phyloP scores from a whole-genome alignment of 208 protist species.

The Crithidia fasciculata region DNA sequence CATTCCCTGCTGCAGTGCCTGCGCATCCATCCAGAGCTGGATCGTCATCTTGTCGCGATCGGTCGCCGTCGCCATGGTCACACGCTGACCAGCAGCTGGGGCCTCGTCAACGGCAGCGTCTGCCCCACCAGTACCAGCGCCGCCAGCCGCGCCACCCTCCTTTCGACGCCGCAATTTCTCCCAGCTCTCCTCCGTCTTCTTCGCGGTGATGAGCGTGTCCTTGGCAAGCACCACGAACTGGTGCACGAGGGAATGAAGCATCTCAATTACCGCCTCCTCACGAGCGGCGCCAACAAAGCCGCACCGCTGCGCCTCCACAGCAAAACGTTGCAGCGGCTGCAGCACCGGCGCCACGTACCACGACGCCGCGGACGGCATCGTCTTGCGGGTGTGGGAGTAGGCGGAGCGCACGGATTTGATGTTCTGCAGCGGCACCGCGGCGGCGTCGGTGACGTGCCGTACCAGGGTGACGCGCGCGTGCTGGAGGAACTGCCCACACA shows the following conservation, averaged over 20 bases:
- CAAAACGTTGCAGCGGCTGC: constrained; percentile 64
- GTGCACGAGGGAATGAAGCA: constrained; percentile 29
- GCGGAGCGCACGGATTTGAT: constrained; percentile 75
- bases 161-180: constrained; percentile 86
- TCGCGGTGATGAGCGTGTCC: constrained; percentile 82
- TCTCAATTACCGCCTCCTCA: constrained; percentile 27
- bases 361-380: constrained; percentile 65
- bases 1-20: constrained; percentile 42
- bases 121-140: not conserved
- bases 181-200: constrained; percentile 89
- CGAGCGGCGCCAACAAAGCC: constrained; percentile 19
- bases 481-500: constrained; percentile 36
- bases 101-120: constrained; percentile 41
- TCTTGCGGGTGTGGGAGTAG: constrained; percentile 76
- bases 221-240: constrained; percentile 61
- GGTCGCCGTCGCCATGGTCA: constrained; percentile 62
- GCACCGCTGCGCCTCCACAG: constrained; percentile 19
- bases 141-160: constrained; percentile 32
- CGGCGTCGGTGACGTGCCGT: constrained; percentile 42
- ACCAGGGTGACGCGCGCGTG: constrained; percentile 32
- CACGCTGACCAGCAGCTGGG: constrained; percentile 54
- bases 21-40: constrained; percentile 84
- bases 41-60: constrained; percentile 90
- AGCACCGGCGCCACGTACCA: constrained; percentile 72
- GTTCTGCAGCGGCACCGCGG: constrained; percentile 61